Percentiles rank a stretch among this genome's conserved stretches.
phyloP scores from a whole-genome alignment of 176 grass and related monocot species.

The Carex parvula region DNA sequence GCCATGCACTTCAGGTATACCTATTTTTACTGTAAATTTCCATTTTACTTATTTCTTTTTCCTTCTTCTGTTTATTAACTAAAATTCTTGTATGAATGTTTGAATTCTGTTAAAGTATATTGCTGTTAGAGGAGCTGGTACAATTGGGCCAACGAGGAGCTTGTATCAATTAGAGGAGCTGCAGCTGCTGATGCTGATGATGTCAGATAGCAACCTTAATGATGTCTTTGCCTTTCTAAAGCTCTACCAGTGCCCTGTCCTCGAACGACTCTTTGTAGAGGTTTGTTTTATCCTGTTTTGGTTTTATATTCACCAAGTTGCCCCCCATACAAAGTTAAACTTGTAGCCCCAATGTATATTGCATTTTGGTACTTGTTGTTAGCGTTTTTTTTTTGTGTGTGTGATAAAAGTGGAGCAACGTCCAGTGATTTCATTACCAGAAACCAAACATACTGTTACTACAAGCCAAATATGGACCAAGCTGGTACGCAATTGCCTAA shows the following conservation, averaged over 20 bases:
- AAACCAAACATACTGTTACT: no score
- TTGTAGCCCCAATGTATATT: neutral
- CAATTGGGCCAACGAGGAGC: conserved; percentile 28
- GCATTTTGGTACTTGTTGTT: neutral
- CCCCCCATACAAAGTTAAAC: neutral
- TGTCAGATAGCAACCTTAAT: conserved; percentile 72
- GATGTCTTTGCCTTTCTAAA: conserved; percentile 81
- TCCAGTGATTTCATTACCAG: no score
- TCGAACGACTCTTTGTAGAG: conserved; percentile 83
- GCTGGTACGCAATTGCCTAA: no score
- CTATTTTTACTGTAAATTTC: neutral
- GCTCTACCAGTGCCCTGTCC: conserved; percentile 44
- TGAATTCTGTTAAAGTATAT: conserved; percentile 43
- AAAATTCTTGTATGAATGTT: neutral
- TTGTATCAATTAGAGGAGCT: conserved; percentile 59
- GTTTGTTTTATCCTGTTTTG: conserved; percentile 27
- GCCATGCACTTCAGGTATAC: conserved; percentile 78
- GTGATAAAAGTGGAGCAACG: no score
- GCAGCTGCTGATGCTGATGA: conserved; percentile 71
- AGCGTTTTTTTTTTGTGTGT: no score
- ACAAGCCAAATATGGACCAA: no score
- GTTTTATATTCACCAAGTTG: neutral
- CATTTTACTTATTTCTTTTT: neutral
- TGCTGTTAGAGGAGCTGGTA: conserved; percentile 32
- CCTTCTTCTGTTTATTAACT: conserved; percentile 17